Base-by-base conservation (phyloP, 2,329 filamentous ascomycete species). In the Colletotrichum spinosum region DNA sequence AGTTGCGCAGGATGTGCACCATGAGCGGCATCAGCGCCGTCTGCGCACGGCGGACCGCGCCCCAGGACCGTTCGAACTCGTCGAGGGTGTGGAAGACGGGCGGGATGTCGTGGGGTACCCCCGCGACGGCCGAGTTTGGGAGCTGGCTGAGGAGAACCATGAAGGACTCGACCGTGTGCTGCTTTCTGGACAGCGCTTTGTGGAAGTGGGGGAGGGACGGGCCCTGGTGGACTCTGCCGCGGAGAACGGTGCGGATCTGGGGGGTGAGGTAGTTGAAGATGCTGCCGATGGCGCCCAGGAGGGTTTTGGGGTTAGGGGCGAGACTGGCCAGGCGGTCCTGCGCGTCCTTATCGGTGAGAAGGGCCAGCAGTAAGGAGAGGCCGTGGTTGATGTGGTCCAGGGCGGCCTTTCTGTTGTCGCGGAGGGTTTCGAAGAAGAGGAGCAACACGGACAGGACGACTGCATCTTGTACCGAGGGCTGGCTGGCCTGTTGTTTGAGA, bases 301-400 rank as follows among this genome's bases (percentile, higher is more conserved):
- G 55, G 12, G 73, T 70, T 42, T 56, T 68, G 2, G 72, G 73
- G 37, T 73, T 70, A 9, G 73, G 72, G 0, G 69, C 71, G 1
- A 74, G 49, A 2, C 60, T 57, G 17, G 53, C 52, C 0, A 72
- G 38, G 6, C 65, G 54, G 4, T 54, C 45, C 4, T 67, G 49
- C 3, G 51, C 33, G 7, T 72, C 60, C 5, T 56, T 52, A 9
- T 76, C 75, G 0, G 72, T 72, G n/a, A 78, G 9, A 6, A 79
- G 51, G 1, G 72, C 63, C 13, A 79, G 68, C 1, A 79, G 48
- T 4, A 79, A 69, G 8, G 77, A 72, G 9, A 79, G 60, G 0
- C 74, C 76, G 48, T 78, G 77, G 15, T 78, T 78, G 5, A 78
- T 68, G 51, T 78, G 76, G n/a, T 74, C 70, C 13, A 78, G 52